Conservation (phyloP, 345 rosid species). For the Salix udensis region DNA sequence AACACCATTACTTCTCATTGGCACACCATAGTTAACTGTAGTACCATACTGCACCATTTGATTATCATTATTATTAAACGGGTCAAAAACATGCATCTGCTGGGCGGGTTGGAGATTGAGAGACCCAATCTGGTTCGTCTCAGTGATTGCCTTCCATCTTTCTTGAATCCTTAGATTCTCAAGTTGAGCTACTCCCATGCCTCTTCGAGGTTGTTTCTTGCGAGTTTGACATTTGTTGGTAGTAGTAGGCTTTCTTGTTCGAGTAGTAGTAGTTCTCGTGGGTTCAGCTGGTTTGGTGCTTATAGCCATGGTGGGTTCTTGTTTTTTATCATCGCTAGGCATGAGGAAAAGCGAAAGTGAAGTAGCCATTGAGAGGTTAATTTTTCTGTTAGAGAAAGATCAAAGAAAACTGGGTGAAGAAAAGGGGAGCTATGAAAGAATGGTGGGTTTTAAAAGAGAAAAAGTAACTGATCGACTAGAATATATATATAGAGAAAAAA, state of each 20-base stretch:
- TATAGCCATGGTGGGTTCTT: conserved; percentile 12
- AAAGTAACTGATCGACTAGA: background rate
- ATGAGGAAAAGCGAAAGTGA: conserved; percentile 8
- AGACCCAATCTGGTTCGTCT: conserved; percentile 9
- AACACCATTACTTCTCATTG: conserved; percentile 22
- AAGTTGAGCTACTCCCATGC: conserved; percentile 79
- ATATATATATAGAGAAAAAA: background rate
- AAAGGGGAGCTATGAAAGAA: background rate
- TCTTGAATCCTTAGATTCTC: conserved; percentile 49
- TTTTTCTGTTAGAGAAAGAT: background rate
- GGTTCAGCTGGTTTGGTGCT: background rate
- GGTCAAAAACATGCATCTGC: conserved; percentile 5
- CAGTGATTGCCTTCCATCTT: conserved; percentile 33
- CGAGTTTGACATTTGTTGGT: conserved; percentile 20
- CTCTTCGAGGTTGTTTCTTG: conserved; percentile 57
- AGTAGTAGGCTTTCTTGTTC: conserved; percentile 8
- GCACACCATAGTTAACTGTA: conserved; percentile 20
- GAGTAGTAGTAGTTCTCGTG: background rate
- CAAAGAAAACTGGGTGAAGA: too few relatives aligned
- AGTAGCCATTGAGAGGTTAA: conserved; percentile 7
- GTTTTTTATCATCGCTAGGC: background rate
- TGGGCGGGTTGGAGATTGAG: background rate
- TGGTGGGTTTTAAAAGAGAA: background rate
- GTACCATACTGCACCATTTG: conserved; percentile 28
- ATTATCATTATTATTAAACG: conserved; percentile 12